These are phyloP conservation scores for Saccharomyces uvarum DNA, from an alignment of 1,139 yeast species.

Conservation along the genomic window DNA sequence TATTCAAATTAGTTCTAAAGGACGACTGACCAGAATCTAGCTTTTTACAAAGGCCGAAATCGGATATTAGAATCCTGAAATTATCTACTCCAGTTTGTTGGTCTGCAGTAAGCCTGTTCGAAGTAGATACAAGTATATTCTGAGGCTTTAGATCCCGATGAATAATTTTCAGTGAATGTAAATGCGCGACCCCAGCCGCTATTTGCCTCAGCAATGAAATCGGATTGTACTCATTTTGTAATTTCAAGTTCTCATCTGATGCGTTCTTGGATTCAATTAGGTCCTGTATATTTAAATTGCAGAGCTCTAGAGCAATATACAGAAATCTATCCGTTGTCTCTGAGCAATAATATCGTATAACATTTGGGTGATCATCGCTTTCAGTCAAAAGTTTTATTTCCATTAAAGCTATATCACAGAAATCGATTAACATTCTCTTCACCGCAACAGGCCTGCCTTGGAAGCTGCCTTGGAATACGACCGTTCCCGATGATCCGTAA, in stretches of 20 bases:
- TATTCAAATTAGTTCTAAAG: slow-evolving; percentile 83
- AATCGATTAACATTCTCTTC: slow-evolving; percentile 85
- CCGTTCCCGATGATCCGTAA: slow-evolving; percentile 95
- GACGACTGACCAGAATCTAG: slow-evolving; percentile 89
- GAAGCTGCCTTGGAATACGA: slow-evolving; percentile 82
- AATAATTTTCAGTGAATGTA: slow-evolving; percentile 85
- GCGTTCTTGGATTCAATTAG: slow-evolving; percentile 50
- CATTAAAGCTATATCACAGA: slow-evolving; percentile 91
- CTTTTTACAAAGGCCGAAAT: slow-evolving; percentile 90
- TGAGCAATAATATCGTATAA: slow-evolving; percentile 84
- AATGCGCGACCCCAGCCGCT: slow-evolving; percentile 75
- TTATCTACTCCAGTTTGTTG: slow-evolving; percentile 24
- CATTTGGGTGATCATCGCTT: slow-evolving; percentile 95
- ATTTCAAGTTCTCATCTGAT: slow-evolving; percentile 31
- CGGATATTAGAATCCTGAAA: slow-evolving; percentile 75
- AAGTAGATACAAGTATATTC: slow-evolving; percentile 78
- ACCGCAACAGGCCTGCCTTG: slow-evolving; percentile 94
- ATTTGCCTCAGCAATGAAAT: slow-evolving; percentile 65
- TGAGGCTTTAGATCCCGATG: slow-evolving; percentile 96
- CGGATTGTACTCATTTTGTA: slow-evolving; percentile 37
- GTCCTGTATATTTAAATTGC: slow-evolving; percentile 84
- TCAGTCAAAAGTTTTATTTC: slow-evolving; percentile 84
- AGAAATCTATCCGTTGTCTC: slow-evolving; percentile 80
- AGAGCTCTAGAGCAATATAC: slow-evolving; percentile 87
- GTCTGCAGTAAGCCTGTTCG: slow-evolving; percentile 36